A percentile compares a stretch with the other conserved stretches of the same genome.
Conservation (phyloP, 2,329 filamentous ascomycete genomes). For the Raffaelea ambrosiae region DNA sequence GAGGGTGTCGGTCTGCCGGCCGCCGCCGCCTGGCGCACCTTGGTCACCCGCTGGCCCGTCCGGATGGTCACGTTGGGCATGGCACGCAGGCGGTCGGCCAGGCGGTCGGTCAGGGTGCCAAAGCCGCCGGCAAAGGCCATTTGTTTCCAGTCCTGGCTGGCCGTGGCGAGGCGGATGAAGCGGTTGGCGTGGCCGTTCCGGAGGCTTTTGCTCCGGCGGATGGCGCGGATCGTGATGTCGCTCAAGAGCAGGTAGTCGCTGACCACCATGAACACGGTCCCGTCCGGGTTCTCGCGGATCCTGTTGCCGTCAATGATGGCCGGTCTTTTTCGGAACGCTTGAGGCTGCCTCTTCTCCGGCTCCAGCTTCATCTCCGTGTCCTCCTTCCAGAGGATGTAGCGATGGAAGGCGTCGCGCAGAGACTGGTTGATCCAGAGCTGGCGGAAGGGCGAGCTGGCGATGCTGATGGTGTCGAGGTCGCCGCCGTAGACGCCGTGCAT, state of each 20-base stretch:
- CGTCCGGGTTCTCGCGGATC: background rate
- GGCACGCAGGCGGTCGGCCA: conserved; percentile 40
- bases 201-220: background rate
- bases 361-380: background rate
- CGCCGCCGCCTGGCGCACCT: conserved; percentile 29
- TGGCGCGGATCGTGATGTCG: conserved; percentile 1
- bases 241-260: background rate
- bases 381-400: too few relatives aligned
- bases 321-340: too few relatives aligned
- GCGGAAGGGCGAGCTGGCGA: conserved; percentile 21
- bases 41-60: conserved; percentile 36
- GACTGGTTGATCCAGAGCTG: background rate
- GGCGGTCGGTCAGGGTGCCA: conserved; percentile 45
- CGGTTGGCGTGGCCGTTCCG: background rate
- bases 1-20: background rate
- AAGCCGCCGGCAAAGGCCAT: conserved; percentile 53
- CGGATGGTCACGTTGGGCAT: conserved; percentile 54
- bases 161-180: conserved; percentile 18
- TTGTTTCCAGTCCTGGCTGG: conserved; percentile 22
- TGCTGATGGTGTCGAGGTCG: conserved; percentile 71
- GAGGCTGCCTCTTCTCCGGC: background rate
- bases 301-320: background rate
- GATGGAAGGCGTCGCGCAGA: background rate
- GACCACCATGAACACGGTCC: background rate
- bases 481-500: conserved; percentile 90